phyloP scores from a whole-genome alignment of 176 grass and related monocot genomes.

The Paspalum vaginatum region DNA sequence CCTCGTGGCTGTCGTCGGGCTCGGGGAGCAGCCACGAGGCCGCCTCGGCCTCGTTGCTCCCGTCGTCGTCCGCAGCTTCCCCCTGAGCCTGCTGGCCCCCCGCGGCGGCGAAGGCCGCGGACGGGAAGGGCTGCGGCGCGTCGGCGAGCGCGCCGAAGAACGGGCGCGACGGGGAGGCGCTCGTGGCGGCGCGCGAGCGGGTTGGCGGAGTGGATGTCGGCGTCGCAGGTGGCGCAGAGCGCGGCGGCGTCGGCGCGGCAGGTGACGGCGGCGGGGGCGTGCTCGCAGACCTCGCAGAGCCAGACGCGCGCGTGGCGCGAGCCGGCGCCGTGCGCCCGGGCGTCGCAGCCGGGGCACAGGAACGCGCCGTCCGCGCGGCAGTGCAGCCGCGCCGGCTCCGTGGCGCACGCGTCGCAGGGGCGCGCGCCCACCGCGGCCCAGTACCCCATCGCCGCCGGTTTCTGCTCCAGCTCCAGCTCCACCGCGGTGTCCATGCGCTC shows the following conservation, averaged over 20 bases:
- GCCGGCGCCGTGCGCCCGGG: constrained; percentile 35
- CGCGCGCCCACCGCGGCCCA: constrained; percentile 26
- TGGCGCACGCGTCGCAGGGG: constrained; percentile 46
- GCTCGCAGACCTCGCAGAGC: constrained; percentile 78
- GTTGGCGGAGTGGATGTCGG: constrained; percentile 91
- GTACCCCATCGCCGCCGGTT: constrained; percentile 30
- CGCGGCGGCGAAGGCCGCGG: constrained; percentile 9
- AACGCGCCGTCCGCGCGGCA: constrained; percentile 54
- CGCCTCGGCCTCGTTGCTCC: constrained; percentile 73
- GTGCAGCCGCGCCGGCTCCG: constrained; percentile 49
- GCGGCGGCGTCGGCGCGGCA: constrained; percentile 81
- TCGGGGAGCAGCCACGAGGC: constrained; percentile 77
- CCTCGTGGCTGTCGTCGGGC: constrained; percentile 45
- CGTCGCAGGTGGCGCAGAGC: constrained; percentile 83
- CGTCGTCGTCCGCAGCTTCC: constrained; percentile 33
- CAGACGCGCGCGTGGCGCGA: constrained; percentile 57
- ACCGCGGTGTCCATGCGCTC: constrained; percentile 17
- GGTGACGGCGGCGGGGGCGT: constrained; percentile 64
- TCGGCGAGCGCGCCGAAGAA: constrained; percentile 49
- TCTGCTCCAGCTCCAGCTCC: constrained; percentile 9
- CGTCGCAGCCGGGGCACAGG: constrained; percentile 52
- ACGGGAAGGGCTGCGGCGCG: constrained; percentile 32
- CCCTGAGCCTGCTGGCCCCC: neutral
- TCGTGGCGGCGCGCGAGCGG: constrained; percentile 83
- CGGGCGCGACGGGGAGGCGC: constrained; percentile 62